These are phyloP conservation scores for Blastocystis sp. DNA, from an alignment of 352 stramenopile genomes.

Conservation along the genomic window DNA sequence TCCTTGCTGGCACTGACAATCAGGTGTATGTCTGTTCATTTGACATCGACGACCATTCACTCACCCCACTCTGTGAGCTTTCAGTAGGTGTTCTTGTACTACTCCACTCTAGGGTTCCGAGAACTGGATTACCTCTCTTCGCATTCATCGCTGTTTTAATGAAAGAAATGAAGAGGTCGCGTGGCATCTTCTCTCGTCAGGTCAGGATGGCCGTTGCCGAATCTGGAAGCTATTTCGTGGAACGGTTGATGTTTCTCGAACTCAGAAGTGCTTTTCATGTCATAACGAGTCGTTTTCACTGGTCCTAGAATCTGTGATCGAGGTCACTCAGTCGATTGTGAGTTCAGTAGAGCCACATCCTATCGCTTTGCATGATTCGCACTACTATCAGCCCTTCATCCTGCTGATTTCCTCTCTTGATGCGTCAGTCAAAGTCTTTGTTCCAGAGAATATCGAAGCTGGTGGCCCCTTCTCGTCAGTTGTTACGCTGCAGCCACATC, in stretches of 20 bases:
- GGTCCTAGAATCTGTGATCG: slow-evolving; percentile 16
- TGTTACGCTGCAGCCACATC: slow-evolving; percentile 16
- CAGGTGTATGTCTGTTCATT: background rate
- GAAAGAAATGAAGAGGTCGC: background rate
- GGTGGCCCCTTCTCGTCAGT: background rate
- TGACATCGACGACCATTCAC: background rate
- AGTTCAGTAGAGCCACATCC: background rate
- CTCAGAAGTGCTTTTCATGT: background rate
- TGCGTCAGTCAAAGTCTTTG: background rate
- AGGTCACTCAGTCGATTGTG: background rate
- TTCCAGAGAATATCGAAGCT: background rate
- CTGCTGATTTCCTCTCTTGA: slow-evolving; percentile 11
- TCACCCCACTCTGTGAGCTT: background rate
- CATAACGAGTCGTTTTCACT: background rate
- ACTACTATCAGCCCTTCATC: background rate
- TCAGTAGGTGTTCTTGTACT: background rate
- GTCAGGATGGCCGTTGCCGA: slow-evolving; percentile 6
- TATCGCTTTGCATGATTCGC: background rate
- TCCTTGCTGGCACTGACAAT: slow-evolving; percentile 32
- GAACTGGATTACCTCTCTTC: slow-evolving; percentile 23
- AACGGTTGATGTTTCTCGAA: background rate
- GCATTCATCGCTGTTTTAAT: background rate
- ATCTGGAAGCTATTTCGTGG: background rate
- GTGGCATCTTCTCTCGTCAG: background rate
- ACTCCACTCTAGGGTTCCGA: background rate